These are phyloP conservation scores for Heterobasidion irregulare DNA, from an alignment of 1,284 basidiomycete species.

Conservation along the genomic window DNA sequence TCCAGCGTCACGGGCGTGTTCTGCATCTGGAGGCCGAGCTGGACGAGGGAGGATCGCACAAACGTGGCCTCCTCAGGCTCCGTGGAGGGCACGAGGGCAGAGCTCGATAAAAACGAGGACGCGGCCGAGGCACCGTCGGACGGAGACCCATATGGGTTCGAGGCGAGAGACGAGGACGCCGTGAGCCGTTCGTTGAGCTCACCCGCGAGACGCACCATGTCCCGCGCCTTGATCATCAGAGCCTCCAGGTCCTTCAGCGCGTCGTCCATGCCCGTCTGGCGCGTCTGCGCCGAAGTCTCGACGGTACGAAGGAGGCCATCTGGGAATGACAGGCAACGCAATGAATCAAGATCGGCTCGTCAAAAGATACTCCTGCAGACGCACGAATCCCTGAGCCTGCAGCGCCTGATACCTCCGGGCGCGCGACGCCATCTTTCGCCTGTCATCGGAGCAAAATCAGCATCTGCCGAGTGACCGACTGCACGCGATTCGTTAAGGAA, in stretches of 20 bases:
- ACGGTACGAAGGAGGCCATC: slow-evolving; percentile 77
- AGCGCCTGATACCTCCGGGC: slow-evolving; percentile 7
- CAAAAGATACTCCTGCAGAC: slow-evolving; percentile 13
- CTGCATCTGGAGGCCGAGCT: slow-evolving; percentile 75
- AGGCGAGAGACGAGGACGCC: slow-evolving; percentile 34
- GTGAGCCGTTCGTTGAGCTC: slow-evolving; percentile 82
- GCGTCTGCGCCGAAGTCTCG: slow-evolving; percentile 56
- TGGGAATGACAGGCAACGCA: slow-evolving; percentile 20
- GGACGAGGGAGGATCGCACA: slow-evolving; percentile 82
- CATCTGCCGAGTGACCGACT: slow-evolving; percentile 5
- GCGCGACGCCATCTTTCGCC: slow-evolving; percentile 2
- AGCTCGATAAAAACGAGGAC: slow-evolving; percentile 11
- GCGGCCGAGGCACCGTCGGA: slow-evolving; percentile 7
- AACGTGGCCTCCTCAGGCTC: slow-evolving; percentile 80
- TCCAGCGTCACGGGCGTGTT: slow-evolving; percentile 83
- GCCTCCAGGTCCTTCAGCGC: slow-evolving; percentile 88
- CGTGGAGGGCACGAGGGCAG: slow-evolving; percentile 16
- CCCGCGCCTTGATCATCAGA: slow-evolving; percentile 85
- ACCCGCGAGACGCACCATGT: slow-evolving; percentile 88
- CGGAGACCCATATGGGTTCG: slow-evolving; percentile 10
- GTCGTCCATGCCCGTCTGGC: slow-evolving; percentile 64
- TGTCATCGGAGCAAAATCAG: neutral
- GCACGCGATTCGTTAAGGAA: slow-evolving; percentile 1
- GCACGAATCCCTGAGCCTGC: slow-evolving; percentile 44
- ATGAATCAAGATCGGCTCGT: neutral